These are phyloP conservation scores for Penicillium paneum DNA, from an alignment of 2,329 filamentous ascomycete genomes.

Conservation along the genomic window DNA sequence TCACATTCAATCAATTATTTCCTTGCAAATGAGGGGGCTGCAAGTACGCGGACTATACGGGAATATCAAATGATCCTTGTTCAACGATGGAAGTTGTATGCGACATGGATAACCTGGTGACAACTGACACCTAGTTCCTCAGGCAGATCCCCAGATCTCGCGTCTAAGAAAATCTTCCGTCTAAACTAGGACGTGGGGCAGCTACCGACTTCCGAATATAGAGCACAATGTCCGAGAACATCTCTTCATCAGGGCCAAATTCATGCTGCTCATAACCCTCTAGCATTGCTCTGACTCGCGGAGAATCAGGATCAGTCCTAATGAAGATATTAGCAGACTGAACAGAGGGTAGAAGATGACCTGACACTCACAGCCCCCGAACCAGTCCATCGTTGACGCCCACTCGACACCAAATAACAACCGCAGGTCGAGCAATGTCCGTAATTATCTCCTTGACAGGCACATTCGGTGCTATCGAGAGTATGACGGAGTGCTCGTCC, in stretches of 20 bases:
- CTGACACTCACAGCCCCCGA: neutral
- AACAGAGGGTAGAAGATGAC: neutral
- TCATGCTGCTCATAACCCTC: conserved; percentile 16
- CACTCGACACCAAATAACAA: conserved; percentile 24
- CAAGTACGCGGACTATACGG: conserved; percentile 3
- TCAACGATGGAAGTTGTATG: neutral
- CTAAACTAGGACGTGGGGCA: neutral
- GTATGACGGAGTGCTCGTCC: conserved; percentile 33
- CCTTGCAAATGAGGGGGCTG: neutral
- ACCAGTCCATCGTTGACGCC: conserved; percentile 5
- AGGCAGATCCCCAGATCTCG: too few species aligned
- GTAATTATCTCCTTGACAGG: conserved; percentile 39
- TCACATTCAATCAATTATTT: neutral
- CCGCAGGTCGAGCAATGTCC: conserved; percentile 34
- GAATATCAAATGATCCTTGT: neutral
- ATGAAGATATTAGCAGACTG: neutral
- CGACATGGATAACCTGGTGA: neutral
- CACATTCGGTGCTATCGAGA: conserved; percentile 31
- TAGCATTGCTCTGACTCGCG: conserved; percentile 14
- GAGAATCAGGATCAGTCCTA: conserved; percentile 16
- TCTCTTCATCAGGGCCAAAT: conserved; percentile 5
- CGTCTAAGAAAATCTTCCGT: neutral
- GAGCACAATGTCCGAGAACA: conserved; percentile 8
- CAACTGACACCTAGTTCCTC: neutral
- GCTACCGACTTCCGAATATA: conserved; percentile 13